Evolutionary conservation across 179 eudicot species (phyloP).

Genomic region (Sideroxylon spinosum): DNA sequence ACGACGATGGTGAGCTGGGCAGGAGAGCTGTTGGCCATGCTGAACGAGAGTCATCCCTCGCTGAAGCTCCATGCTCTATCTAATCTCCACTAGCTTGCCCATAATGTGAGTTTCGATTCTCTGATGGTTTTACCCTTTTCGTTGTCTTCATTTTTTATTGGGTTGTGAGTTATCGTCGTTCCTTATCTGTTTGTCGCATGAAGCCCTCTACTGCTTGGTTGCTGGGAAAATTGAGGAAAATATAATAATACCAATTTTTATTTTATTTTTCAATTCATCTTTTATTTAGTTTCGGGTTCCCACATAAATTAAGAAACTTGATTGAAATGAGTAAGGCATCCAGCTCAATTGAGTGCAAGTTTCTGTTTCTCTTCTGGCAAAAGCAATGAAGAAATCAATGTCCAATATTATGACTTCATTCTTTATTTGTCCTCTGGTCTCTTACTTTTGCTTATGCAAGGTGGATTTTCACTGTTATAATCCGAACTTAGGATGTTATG

Average conservation of each 20-base stretch:
- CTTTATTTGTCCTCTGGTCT: background rate
- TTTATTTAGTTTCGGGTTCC: background rate
- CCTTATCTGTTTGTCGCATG: background rate
- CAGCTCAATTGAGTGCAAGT: slow-evolving; percentile 3
- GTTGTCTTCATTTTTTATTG: background rate
- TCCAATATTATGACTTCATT: background rate
- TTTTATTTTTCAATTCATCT: background rate
- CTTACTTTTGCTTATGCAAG: background rate
- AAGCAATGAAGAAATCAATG: background rate
- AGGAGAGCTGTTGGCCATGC: slow-evolving; percentile 76
- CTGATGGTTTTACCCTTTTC: background rate
- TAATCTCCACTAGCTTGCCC: slow-evolving; percentile 74
- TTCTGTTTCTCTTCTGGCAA: background rate
- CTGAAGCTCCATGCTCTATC: slow-evolving; percentile 79
- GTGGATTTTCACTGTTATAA: background rate
- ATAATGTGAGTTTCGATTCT: slow-evolving; percentile 40
- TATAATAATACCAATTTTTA: background rate
- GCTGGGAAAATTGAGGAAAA: background rate
- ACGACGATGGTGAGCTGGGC: slow-evolving; percentile 86
- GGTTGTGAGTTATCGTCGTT: background rate
- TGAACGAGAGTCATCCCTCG: slow-evolving; percentile 53
- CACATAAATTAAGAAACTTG: background rate
- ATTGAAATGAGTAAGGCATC: background rate
- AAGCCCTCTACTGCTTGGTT: background rate
- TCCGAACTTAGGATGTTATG: background rate